Conservation (phyloP, 345 rosid species). For the Citrus reticulata region DNA sequence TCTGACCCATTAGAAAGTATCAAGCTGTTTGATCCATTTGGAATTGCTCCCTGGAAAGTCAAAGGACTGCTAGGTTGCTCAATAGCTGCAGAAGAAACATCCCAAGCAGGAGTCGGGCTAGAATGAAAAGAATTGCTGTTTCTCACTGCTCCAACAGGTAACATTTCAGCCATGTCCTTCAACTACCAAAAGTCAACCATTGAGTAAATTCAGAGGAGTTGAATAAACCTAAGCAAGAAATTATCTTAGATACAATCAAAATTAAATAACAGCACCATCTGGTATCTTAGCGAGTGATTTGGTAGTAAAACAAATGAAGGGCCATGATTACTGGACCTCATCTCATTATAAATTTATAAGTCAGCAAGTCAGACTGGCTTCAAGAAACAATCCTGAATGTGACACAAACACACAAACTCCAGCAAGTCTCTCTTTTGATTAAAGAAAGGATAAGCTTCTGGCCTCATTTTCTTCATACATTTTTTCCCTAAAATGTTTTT, state of each 20-base stretch:
- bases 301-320: not conserved
- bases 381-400: not conserved
- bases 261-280: not conserved
- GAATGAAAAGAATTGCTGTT: conserved; percentile 26
- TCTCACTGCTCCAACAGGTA: conserved; percentile 44
- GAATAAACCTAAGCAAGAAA: not conserved
- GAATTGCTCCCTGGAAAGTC: conserved; percentile 27
- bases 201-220: not conserved
- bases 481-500: not conserved
- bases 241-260: not conserved
- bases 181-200: conserved; percentile 32
- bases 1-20: conserved; percentile 37
- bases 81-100: conserved; percentile 20
- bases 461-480: not conserved
- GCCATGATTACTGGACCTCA: not conserved
- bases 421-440: not conserved
- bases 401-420: not conserved
- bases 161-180: conserved; percentile 77
- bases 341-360: no score
- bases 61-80: conserved; percentile 27
- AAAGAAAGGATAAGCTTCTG: not conserved
- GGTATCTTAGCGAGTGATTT: not conserved
- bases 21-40: conserved; percentile 30
- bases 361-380: not conserved
- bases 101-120: conserved; percentile 32